Percentiles rank a stretch among this genome's conserved stretches.
These are phyloP conservation scores for Skeletonema grethae DNA, from an alignment of 108 stramenopile genomes.

Conservation along the genomic window DNA sequence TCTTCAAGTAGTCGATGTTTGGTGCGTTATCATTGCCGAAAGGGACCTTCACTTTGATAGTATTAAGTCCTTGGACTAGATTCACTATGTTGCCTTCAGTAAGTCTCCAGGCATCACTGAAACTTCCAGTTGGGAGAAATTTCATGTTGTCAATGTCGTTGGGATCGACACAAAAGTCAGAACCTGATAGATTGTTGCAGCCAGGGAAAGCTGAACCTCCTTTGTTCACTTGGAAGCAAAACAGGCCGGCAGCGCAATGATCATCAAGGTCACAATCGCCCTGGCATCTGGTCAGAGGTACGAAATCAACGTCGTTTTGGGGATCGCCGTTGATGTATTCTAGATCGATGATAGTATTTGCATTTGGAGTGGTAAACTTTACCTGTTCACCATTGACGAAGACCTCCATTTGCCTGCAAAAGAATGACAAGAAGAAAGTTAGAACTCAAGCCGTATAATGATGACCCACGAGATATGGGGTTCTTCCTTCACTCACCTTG, in stretches of 20 bases:
- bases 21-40: conserved; percentile 16
- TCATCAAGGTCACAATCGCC: conserved; percentile 38
- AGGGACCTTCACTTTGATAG: conserved; percentile 21
- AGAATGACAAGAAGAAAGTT: not conserved
- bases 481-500: conserved; percentile 1
- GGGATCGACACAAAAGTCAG: conserved; percentile 39
- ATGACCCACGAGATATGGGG: not conserved
- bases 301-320: not conserved
- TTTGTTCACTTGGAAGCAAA: conserved; percentile 20
- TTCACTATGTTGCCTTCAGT: conserved; percentile 16
- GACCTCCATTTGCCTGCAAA: not conserved
- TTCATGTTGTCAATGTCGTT: conserved; percentile 25
- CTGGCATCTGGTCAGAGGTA: conserved; percentile 8
- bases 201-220: conserved; percentile 21
- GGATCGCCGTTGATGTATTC: not conserved
- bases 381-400: not conserved
- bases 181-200: not conserved
- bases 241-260: conserved; percentile 30
- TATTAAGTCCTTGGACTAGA: conserved; percentile 23
- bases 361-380: not conserved
- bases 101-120: conserved; percentile 24
- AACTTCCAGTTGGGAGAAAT: conserved; percentile 29
- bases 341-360: not conserved
- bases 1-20: conserved; percentile 43
- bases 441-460: not conserved